Percentiles rank a stretch among this genome's conserved stretches.
phyloP scores from a whole-genome alignment of 2,329 filamentous ascomycete genomes.

The Coniochaeta sp. region DNA sequence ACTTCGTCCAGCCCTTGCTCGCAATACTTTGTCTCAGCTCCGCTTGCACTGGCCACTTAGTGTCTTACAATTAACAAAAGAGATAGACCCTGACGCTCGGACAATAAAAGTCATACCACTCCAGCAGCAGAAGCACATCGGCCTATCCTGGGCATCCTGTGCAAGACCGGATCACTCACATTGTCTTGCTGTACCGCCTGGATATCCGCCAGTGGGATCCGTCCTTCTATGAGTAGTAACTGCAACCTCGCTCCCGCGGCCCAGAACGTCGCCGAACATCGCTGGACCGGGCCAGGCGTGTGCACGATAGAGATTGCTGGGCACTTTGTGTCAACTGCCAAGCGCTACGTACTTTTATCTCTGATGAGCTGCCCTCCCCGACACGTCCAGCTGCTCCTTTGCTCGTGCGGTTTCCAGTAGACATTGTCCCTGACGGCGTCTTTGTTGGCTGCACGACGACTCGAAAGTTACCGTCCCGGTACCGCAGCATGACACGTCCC shows the following conservation, averaged over 20 bases:
- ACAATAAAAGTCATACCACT: neutral
- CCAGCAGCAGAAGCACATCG: neutral
- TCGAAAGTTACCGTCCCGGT: neutral
- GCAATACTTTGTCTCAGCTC: neutral
- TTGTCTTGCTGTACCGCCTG: neutral
- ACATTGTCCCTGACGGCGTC: neutral
- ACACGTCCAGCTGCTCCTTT: neutral
- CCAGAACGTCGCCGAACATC: neutral
- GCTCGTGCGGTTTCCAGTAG: neutral
- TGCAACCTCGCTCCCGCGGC: neutral
- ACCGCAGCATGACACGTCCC: too few relatives aligned
- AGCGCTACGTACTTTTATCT: too few relatives aligned
- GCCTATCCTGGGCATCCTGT: neutral
- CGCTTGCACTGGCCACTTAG: neutral
- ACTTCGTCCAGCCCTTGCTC: neutral
- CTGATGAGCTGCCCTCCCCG: neutral
- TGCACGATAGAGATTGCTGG: neutral
- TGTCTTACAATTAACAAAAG: neutral
- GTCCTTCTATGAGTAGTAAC: neutral
- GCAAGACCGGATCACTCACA: neutral
- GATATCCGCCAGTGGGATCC: neutral
- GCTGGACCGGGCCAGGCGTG: neutral
- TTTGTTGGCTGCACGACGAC: neutral
- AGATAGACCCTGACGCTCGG: neutral
- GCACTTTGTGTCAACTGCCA: neutral